Conservation (phyloP, 495 filamentous ascomycete species). For the Mycothermus thermophilus region DNA sequence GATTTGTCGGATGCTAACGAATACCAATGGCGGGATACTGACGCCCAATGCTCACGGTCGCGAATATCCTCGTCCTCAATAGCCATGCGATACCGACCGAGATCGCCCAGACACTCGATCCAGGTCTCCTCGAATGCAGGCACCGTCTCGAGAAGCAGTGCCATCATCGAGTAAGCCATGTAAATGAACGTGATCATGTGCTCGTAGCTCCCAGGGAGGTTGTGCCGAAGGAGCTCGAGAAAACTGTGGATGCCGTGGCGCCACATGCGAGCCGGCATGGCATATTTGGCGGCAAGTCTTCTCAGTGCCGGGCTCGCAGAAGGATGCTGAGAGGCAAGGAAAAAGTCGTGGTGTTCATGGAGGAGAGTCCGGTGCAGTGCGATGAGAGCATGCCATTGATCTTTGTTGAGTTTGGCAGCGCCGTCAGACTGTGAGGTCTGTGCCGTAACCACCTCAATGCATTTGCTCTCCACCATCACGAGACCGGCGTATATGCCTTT, state of each 20-base stretch:
- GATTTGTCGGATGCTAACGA: slow-evolving; percentile 57
- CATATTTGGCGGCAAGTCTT: slow-evolving; percentile 51
- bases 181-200: slow-evolving; percentile 76
- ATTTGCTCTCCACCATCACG: slow-evolving; percentile 68
- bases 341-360: slow-evolving; percentile 67
- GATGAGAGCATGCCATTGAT: slow-evolving; percentile 62
- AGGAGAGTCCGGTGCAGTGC: slow-evolving; percentile 56
- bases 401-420: slow-evolving; percentile 33
- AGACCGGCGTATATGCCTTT: slow-evolving; percentile 66
- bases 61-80: slow-evolving; percentile 58
- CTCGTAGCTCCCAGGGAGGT: slow-evolving; percentile 55
- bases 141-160: slow-evolving; percentile 62
- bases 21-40: slow-evolving; percentile 70
- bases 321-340: slow-evolving; percentile 64
- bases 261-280: slow-evolving; percentile 78
- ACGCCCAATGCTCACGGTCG: slow-evolving; percentile 67
- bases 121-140: slow-evolving; percentile 68
- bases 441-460: slow-evolving; percentile 55
- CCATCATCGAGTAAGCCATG: slow-evolving; percentile 69
- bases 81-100: slow-evolving; percentile 54
- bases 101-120: slow-evolving; percentile 80
- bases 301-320: slow-evolving; percentile 46
- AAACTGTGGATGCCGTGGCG: slow-evolving; percentile 48
- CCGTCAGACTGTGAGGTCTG: slow-evolving; percentile 33
- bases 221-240: slow-evolving; percentile 55